A percentile compares a stretch with the other conserved stretches of the same genome.
Conservation (phyloP, 2,329 filamentous ascomycete species). For the Microdochium trichocladiopsis region DNA sequence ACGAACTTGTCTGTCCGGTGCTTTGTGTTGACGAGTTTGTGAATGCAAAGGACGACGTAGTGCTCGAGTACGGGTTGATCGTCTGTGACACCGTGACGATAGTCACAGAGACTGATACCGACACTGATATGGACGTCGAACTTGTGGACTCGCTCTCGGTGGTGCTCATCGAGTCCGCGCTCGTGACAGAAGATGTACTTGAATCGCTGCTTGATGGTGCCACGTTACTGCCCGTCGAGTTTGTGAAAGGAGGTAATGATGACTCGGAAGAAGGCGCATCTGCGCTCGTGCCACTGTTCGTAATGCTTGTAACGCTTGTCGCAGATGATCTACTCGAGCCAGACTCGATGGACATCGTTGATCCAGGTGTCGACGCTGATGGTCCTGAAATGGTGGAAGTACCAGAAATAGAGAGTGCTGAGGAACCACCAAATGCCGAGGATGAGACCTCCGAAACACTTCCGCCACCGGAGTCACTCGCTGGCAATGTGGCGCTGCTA, state of each 20-base stretch:
- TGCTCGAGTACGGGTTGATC: background rate
- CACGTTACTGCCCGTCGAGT: background rate
- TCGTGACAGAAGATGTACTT: too few relatives aligned
- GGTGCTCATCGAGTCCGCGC: background rate
- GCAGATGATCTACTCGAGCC: background rate
- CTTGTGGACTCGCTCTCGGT: background rate
- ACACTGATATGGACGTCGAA: background rate
- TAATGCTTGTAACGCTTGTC: background rate
- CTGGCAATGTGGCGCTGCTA: background rate
- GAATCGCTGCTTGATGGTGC: too few relatives aligned
- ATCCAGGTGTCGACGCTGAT: background rate
- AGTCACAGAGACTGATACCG: background rate
- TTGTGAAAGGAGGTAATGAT: background rate
- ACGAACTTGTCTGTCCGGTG: background rate
- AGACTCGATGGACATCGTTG: background rate
- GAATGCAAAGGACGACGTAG: background rate
- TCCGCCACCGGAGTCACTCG: background rate
- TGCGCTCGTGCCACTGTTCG: background rate
- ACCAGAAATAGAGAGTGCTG: background rate
- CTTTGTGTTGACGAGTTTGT: background rate
- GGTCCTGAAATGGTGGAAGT: background rate
- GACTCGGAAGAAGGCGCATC: too few relatives aligned
- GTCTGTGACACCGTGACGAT: background rate
- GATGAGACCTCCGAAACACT: background rate
- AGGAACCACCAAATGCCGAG: background rate